Evolutionary conservation across 805 yeast species (phyloP).

Genomic region (Yarrowia porcina): DNA sequence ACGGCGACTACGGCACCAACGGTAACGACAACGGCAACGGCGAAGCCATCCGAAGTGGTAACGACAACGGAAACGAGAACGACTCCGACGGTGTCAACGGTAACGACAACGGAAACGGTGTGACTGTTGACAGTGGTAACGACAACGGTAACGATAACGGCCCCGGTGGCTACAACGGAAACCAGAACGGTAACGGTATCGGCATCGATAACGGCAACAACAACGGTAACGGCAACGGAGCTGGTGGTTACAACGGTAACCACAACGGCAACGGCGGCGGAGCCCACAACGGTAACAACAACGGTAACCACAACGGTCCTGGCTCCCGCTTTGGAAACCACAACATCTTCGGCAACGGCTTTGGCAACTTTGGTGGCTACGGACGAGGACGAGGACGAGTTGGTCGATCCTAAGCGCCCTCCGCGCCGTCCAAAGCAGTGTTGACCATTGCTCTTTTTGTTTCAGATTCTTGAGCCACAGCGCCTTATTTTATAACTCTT

Average conservation of each 20-base stretch:
- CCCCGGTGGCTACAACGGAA: not conserved
- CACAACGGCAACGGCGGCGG: not conserved
- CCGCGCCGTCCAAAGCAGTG: no score
- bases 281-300: not conserved
- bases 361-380: not conserved
- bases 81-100: not conserved
- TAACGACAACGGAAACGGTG: not conserved
- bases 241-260: not conserved
- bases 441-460: not conserved
- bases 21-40: not conserved
- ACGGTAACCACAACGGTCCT: not conserved
- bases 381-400: not conserved
- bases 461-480: not conserved
- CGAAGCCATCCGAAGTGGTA: not conserved
- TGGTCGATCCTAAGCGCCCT: not conserved
- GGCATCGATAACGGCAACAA: not conserved
- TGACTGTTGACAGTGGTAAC: not conserved
- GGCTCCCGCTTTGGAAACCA: not conserved
- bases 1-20: not conserved
- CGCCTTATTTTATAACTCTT: not conserved
- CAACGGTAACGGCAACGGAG: not conserved
- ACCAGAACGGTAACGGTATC: not conserved
- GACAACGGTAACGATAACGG: not conserved
- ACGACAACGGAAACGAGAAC: not conserved
- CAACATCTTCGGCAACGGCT: not conserved